Percentiles rank a stretch among this genome's conserved stretches.
Conservation (phyloP, 176 grass and related monocot genomes). For the Oryza longistaminata region DNA sequence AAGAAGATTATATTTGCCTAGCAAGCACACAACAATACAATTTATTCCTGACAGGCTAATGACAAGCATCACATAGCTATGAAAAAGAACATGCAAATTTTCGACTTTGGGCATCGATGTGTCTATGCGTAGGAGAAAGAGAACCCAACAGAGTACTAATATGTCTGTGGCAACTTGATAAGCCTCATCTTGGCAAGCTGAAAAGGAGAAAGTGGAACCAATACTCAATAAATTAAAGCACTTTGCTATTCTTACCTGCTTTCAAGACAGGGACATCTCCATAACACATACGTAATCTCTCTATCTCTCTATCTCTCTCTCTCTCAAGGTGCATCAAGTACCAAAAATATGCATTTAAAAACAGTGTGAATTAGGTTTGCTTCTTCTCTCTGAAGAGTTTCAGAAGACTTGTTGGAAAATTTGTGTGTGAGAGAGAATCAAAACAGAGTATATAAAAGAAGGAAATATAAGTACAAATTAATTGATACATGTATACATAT, state of each 20-base stretch:
- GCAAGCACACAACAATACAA: background rate
- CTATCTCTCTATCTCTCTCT: no score
- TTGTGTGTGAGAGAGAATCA: background rate
- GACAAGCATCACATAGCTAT: background rate
- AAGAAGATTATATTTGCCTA: background rate
- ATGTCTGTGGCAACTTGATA: background rate
- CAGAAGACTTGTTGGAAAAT: background rate
- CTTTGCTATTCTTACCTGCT: background rate
- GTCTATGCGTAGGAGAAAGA: background rate
- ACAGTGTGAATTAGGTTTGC: background rate
- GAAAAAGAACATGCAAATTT: background rate
- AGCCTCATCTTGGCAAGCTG: constrained; percentile 6
- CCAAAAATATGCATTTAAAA: background rate
- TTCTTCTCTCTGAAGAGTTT: background rate
- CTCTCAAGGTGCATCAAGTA: background rate
- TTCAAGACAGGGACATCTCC: constrained; percentile 5
- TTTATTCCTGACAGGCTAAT: background rate
- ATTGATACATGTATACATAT: background rate
- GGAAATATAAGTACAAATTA: background rate
- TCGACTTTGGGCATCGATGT: background rate
- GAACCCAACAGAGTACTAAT: background rate
- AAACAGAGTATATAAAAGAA: background rate
- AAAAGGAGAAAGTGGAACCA: constrained; percentile 11
- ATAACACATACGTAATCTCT: background rate
- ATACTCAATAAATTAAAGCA: background rate